A percentile compares a stretch with the other conserved stretches of the same genome.
Evolutionary conservation across 148 eudicot species (phyloP).

Genomic region (Camellia granthamiana): DNA sequence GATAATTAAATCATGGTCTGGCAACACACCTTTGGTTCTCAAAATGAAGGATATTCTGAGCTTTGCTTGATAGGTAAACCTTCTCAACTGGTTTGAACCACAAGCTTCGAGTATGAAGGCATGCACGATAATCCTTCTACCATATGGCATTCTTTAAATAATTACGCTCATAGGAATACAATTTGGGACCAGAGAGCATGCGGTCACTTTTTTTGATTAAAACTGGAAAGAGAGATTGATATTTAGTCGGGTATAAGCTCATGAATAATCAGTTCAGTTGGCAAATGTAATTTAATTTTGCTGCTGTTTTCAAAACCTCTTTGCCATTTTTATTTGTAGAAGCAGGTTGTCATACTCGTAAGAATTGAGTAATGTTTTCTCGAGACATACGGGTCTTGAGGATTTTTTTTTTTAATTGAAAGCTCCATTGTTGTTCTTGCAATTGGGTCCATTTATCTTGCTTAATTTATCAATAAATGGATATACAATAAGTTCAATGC

Average conservation of each 20-base stretch:
- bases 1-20: not conserved
- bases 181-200: conserved; percentile 10
- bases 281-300: conserved; percentile 5
- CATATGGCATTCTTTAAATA: conserved; percentile 14
- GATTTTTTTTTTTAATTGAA: not conserved
- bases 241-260: conserved; percentile 2
- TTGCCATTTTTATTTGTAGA: not conserved
- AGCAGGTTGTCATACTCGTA: not conserved
- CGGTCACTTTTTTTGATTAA: conserved; percentile 2
- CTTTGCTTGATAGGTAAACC: not conserved
- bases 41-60: not conserved
- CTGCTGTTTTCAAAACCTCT: not conserved
- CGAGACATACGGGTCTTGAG: not conserved
- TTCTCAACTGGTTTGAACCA: not conserved
- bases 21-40: conserved; percentile 2
- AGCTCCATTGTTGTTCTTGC: not conserved
- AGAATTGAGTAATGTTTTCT: not conserved
- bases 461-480: not conserved
- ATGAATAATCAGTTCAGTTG: not conserved
- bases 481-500: too few relatives aligned
- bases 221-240: not conserved
- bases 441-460: not conserved
- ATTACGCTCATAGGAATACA: not conserved
- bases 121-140: not conserved
- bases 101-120: not conserved